Conservation (phyloP, 352 stramenopile species). For the Pythium insidiosum region DNA sequence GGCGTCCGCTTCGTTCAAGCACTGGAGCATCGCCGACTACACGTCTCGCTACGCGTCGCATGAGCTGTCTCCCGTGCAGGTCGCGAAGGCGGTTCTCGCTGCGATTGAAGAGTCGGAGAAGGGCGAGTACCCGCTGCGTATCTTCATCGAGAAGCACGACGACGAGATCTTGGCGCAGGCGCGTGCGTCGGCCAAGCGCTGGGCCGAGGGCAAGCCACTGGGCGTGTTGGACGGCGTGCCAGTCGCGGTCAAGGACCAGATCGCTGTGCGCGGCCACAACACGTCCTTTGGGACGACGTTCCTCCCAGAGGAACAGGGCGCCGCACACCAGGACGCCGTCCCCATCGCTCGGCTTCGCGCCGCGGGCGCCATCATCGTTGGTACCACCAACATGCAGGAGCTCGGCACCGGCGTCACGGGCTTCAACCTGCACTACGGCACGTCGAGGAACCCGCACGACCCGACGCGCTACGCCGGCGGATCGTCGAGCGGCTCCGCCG, state of each 20-base stretch:
- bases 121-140: constrained; percentile 35
- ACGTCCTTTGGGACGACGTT: constrained; percentile 75
- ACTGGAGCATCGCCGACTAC: constrained; percentile 69
- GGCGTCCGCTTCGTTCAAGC: constrained; percentile 33
- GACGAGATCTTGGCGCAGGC: constrained; percentile 69
- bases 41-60: constrained; percentile 36
- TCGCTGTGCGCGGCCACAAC: constrained; percentile 58
- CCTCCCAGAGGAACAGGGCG: constrained; percentile 35
- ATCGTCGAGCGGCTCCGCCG: constrained; percentile 86
- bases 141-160: constrained; percentile 73
- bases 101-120: constrained; percentile 43
- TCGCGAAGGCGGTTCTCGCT: constrained; percentile 52
- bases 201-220: constrained; percentile 47
- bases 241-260: constrained; percentile 84
- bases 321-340: constrained; percentile 32
- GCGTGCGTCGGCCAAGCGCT: constrained; percentile 53
- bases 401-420: constrained; percentile 63
- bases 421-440: constrained; percentile 75
- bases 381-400: constrained; percentile 88
- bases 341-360: constrained; percentile 55
- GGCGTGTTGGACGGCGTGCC: constrained; percentile 85
- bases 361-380: constrained; percentile 81
- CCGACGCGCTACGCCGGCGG: constrained; percentile 79
- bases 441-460: constrained; percentile 82
- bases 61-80: constrained; percentile 31